Percentiles rank a stretch among this genome's conserved stretches.
These are phyloP conservation scores for Eutrema yunnanense DNA, from an alignment of 345 rosid genomes.

Conservation along the genomic window DNA sequence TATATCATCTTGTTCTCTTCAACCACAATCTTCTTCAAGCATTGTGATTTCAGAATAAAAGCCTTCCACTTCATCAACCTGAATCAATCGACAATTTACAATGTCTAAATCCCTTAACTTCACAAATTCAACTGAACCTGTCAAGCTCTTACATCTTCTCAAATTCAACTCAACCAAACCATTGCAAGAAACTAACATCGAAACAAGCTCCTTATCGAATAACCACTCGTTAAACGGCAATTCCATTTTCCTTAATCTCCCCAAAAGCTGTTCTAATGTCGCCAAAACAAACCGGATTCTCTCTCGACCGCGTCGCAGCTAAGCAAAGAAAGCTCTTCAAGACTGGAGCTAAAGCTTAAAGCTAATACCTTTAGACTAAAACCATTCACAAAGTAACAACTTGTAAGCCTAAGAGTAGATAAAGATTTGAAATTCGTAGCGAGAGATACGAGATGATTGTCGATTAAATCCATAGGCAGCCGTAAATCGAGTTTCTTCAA, in stretches of 20 bases:
- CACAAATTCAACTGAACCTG: conserved; percentile 36
- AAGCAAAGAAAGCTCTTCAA: conserved; percentile 57
- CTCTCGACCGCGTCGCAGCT: conserved; percentile 71
- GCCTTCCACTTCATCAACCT: conserved; percentile 48
- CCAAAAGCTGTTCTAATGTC: conserved; percentile 64
- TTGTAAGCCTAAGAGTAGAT: conserved; percentile 54
- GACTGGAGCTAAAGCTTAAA: conserved; percentile 40
- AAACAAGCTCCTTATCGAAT: conserved; percentile 60
- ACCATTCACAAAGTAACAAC: conserved; percentile 74
- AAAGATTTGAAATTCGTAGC: conserved; percentile 44
- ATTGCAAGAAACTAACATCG: conserved; percentile 65
- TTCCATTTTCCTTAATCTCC: conserved; percentile 51
- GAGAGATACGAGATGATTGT: conserved; percentile 57
- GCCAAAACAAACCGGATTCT: conserved; percentile 73
- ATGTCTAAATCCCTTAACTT: conserved; percentile 47
- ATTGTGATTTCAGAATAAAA: conserved; percentile 39
- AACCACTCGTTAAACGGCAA: conserved; percentile 59
- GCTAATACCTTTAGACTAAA: conserved; percentile 60
- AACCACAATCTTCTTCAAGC: conserved; percentile 43
- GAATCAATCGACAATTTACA: conserved; percentile 41
- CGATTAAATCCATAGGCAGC: conserved; percentile 71
- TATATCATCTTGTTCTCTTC: conserved; percentile 64
- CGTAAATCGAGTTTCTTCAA: conserved; percentile 61
- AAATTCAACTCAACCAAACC: conserved; percentile 49
- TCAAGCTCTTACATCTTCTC: conserved; percentile 60